Evolutionary conservation across 2,329 filamentous ascomycete genomes (phyloP), one percentile per base, ranked within the genome.

Genomic region (Blumeriella jaapii): DNA sequence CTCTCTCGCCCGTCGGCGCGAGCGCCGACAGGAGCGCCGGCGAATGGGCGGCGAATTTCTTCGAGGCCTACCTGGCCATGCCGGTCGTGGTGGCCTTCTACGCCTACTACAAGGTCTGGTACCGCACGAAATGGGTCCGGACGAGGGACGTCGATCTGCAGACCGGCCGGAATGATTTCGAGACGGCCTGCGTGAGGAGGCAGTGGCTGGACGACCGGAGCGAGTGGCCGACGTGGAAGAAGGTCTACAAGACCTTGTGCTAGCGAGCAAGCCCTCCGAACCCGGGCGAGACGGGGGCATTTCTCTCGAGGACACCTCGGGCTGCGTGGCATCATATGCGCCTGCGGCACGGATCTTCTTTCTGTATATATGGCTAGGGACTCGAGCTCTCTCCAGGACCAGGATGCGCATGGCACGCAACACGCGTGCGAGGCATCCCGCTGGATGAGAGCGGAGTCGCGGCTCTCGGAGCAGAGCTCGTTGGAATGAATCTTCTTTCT

Each of bases 91-190:
- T 76, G 9, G 43, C 65, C 30, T 82, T 78, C 57, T 93, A 82
- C 58, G 32, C 80, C 6, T 65, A 58, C 0, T 91, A 93, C 61
- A 93, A 93, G 61, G n/a, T 91, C 18, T 79, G 65, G 58, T 84
- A 74, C 56, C 67, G 66, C 37, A 93, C 87, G 2, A 62, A 65
- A 3, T 68, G 83, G 43, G 67, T 94, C 14, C 65, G 67, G 18
- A 61, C 72, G 24, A 62, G 68, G 31, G 80, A 93, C 43, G 91
- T 95, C 73, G 86, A 95, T 59, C 61, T 95, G 45, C 73, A 79
- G 42, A 93, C 86, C 0, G 89, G 89, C 3, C 74, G 87, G 26
- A 69, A 87, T 28, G 84, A 94, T 53, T 24, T 24, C 22, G 22
- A 24, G 12, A n/a, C 9, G 9, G 22, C 22, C 22, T n/a, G 12